Conservation (phyloP, 2,329 filamentous ascomycete species). For the Dothidotthia symphoricarpi region DNA sequence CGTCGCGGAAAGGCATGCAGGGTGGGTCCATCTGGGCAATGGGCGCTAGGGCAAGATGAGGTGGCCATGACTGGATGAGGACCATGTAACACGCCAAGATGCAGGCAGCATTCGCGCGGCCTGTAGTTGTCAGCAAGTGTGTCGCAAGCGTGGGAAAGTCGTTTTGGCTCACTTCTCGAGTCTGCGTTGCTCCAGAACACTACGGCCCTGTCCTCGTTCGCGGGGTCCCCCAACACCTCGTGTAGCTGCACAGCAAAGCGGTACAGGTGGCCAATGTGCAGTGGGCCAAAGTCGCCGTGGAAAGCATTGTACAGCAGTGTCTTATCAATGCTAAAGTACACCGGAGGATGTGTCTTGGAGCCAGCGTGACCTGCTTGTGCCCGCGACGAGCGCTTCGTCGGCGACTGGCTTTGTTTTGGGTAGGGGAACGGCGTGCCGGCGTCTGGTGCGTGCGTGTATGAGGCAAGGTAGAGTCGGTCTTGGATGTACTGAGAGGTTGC, state of each 20-base stretch:
- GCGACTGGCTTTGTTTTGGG: constrained; percentile 63
- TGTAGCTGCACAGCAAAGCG: constrained; percentile 95
- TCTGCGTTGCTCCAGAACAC: constrained; percentile 96
- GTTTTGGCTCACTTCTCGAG: constrained; percentile 69
- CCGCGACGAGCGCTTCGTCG: constrained; percentile 72
- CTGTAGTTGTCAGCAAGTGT: constrained; percentile 46
- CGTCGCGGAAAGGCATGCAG: constrained; percentile 97
- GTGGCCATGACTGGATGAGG: constrained; percentile 94
- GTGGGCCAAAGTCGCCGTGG: constrained; percentile 94
- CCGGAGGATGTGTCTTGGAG: constrained; percentile 63
- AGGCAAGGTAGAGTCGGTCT: constrained; percentile 95
- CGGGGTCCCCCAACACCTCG: constrained; percentile 86
- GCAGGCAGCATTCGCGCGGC: constrained; percentile 89
- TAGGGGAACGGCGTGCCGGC: constrained; percentile 85
- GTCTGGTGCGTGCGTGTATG: constrained; percentile 79
- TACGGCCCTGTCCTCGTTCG: constrained; percentile 84
- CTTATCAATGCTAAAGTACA: constrained; percentile 95
- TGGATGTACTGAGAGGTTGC: constrained; percentile 21
- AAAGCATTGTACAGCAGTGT: constrained; percentile 95
- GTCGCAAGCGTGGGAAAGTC: neutral
- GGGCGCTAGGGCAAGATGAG: constrained; percentile 89
- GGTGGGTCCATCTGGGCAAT: constrained; percentile 96
- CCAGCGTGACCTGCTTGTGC: constrained; percentile 59
- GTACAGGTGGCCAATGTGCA: constrained; percentile 97
- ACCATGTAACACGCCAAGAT: constrained; percentile 98